These are phyloP conservation scores for Penstemon newberryi DNA, from an alignment of 257 asterid species.

Conservation along the genomic window DNA sequence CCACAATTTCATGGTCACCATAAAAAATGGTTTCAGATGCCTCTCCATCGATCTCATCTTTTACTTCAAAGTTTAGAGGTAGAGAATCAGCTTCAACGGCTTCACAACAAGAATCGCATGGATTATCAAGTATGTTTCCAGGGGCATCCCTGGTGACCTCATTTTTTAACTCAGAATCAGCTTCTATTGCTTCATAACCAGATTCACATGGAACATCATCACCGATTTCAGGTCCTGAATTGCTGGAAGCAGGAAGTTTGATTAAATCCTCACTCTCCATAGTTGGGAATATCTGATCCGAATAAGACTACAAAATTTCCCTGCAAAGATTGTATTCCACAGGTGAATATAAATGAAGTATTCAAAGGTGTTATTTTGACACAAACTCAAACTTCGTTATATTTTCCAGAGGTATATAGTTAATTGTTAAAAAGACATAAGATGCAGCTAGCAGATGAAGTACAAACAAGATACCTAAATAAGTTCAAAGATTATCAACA, in stretches of 20 bases:
- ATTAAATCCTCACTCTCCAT: slow-evolving; percentile 68
- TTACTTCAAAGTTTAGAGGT: slow-evolving; percentile 21
- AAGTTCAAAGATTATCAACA: neutral
- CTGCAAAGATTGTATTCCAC: slow-evolving; percentile 20
- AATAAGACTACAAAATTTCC: slow-evolving; percentile 3
- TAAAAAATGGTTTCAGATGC: slow-evolving; percentile 16
- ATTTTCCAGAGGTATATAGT: neutral
- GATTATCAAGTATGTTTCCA: slow-evolving; percentile 26
- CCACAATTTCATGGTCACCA: slow-evolving; percentile 12
- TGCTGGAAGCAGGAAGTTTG: slow-evolving; percentile 49
- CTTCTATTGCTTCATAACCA: slow-evolving; percentile 32
- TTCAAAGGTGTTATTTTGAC: slow-evolving; percentile 8
- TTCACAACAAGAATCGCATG: slow-evolving; percentile 3
- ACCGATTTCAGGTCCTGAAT: slow-evolving; percentile 43
- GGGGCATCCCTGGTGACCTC: slow-evolving; percentile 37
- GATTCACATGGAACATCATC: slow-evolving; percentile 31
- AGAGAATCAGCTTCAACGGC: slow-evolving; percentile 17
- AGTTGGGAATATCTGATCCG: slow-evolving; percentile 20
- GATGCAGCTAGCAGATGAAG: slow-evolving; percentile 10
- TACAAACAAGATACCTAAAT: neutral
- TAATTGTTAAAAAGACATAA: slow-evolving; percentile 1
- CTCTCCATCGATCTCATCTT: slow-evolving; percentile 30
- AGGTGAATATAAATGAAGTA: slow-evolving; percentile 10
- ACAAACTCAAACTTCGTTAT: neutral
- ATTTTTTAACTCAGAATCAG: slow-evolving; percentile 34